A percentile compares a stretch with the other conserved stretches of the same genome.
Evolutionary conservation across 352 stramenopile species (phyloP).

Genomic region (Pythium graminicola): DNA sequence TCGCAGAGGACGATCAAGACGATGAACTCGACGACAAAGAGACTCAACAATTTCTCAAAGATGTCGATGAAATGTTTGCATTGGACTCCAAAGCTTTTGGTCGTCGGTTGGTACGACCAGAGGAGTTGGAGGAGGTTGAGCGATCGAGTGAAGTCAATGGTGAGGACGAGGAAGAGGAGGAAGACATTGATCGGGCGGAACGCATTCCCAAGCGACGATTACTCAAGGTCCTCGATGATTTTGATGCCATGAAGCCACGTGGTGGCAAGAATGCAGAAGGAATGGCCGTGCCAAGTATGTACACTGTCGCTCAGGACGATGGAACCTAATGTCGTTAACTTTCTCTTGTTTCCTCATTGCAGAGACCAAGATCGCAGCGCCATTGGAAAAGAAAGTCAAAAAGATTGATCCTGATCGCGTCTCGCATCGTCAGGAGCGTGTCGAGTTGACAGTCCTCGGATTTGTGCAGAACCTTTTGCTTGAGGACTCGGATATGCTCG

Average conservation of each 20-base stretch:
- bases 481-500: slow-evolving; percentile 53
- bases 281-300: slow-evolving; percentile 46
- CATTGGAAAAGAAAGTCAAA: slow-evolving; percentile 69
- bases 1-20: slow-evolving; percentile 19
- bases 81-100: slow-evolving; percentile 58
- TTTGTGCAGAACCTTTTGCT: slow-evolving; percentile 67
- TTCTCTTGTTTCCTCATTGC: neutral
- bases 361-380: slow-evolving; percentile 66
- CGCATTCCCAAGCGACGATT: slow-evolving; percentile 68
- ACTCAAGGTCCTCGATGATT: slow-evolving; percentile 57
- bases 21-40: slow-evolving; percentile 40
- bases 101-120: slow-evolving; percentile 22
- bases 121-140: slow-evolving; percentile 4
- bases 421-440: slow-evolving; percentile 66
- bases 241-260: slow-evolving; percentile 34
- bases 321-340: neutral
- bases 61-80: slow-evolving; percentile 62
- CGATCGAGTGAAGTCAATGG: too few relatives aligned
- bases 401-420: slow-evolving; percentile 49
- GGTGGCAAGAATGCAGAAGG: slow-evolving; percentile 42
- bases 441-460: slow-evolving; percentile 55
- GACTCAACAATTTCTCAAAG: slow-evolving; percentile 58
- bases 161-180: slow-evolving; percentile 18
- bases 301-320: neutral
- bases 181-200: slow-evolving; percentile 58